Conservation (phyloP, 352 stramenopile species). For the Globisporangium paroecandrum region DNA sequence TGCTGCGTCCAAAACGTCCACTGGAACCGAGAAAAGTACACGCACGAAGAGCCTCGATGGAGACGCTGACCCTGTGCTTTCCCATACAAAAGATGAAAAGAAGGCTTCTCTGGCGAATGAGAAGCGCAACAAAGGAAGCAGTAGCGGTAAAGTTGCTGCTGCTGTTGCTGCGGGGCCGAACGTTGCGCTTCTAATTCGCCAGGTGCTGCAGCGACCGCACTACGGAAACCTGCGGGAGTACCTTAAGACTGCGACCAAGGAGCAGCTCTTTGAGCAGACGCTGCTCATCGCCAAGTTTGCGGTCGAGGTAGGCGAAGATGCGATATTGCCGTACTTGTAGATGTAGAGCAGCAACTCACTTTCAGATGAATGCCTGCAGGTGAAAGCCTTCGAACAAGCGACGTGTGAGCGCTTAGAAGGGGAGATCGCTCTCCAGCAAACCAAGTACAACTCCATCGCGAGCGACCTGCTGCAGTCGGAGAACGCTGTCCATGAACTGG, state of each 20-base stretch:
- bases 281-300: constrained; percentile 38
- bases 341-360: not conserved
- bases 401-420: constrained; percentile 19
- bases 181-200: constrained; percentile 36
- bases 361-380: constrained; percentile 11
- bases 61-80: not conserved
- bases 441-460: constrained; percentile 20
- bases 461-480: constrained; percentile 28
- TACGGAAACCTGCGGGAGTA: constrained; percentile 38
- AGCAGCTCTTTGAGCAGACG: constrained; percentile 48
- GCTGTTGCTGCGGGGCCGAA: constrained; percentile 19
- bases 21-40: not conserved
- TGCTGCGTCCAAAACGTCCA: not conserved
- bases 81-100: not conserved
- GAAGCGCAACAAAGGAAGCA: not conserved
- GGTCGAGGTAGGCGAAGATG: constrained; percentile 28
- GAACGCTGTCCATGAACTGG: constrained; percentile 16
- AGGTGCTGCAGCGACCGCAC: constrained; percentile 47
- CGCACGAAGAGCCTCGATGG: constrained; percentile 15
- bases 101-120: not conserved
- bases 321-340: no score
- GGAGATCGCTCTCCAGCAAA: constrained; percentile 24
- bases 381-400: constrained; percentile 22
- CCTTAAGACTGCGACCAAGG: constrained; percentile 33
- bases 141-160: not conserved